Evolutionary conservation across 192 early-diverging fungal genomes (phyloP), one percentile per base, ranked within the genome.

Genomic region (Radiomyces spectabilis): DNA sequence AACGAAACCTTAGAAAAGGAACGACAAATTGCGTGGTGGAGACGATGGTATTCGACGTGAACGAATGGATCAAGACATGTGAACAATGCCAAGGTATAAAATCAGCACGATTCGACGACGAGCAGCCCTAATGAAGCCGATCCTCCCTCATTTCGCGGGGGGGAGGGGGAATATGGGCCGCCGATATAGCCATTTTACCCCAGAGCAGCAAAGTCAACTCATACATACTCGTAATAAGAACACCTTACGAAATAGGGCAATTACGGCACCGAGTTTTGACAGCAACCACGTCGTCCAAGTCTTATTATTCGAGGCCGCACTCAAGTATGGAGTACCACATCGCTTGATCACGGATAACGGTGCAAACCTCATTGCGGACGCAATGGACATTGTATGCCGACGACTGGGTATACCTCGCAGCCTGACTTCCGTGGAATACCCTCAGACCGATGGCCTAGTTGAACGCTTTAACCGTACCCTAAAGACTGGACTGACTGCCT

Each of bases 361-460:
- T 13, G 15, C 50, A 1, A 4, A 6, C 7, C 15, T 51, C 6
- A 12, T 51, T 1, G 10, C n/a, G 4, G 50, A 51, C 12, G 34
- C 50, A 1, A 39, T 51, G 50, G 27, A 18, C 30, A 24, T 16
- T 2, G 22, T 51, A 0, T 51, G 50, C 19, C 10, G 5, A 6
- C 4, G 50, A 12, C 25, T 51, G 3, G 50, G 50, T 2, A 51
- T 51, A 18, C 29, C 4, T n/a, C 32, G 51, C 26, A 42, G 39
- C 2, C 15, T 41, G 4, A 41, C 51, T 18, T 51, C 51, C 5
- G 51, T 53, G 2, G 51, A 53, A 42, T 29, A 53, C 24, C 37
- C 51, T 16, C 51, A 53, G 21, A 53, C 51, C 2, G 51, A 53
- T 41, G 51, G 51, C 32, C 27, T 41, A 22, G 51, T 53, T 2